Conservation (phyloP, 139 green algal genomes). For the Haematococcus sp. region DNA sequence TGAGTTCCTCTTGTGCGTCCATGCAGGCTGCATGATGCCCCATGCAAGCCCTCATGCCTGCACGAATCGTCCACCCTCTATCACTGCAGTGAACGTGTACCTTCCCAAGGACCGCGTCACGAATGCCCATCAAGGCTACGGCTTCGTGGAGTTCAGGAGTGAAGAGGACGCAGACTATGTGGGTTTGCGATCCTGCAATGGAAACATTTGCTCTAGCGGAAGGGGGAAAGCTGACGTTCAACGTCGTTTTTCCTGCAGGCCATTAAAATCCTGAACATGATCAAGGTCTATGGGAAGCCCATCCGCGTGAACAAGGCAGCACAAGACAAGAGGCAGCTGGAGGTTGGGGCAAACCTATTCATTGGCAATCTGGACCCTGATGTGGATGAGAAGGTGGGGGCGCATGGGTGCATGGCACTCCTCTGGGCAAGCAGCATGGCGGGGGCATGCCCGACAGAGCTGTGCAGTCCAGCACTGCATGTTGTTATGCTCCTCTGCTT, state of each 20-base stretch:
- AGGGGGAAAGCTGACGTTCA: background rate
- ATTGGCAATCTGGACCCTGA: constrained; percentile 96
- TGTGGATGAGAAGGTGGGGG: constrained; percentile 93
- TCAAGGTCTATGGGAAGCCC: constrained; percentile 94
- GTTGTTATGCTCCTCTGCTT: too few relatives aligned
- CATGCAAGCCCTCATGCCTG: background rate
- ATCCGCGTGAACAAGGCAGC: constrained; percentile 94
- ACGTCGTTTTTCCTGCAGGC: constrained; percentile 49
- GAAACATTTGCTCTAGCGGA: too few relatives aligned
- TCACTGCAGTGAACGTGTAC: constrained; percentile 90
- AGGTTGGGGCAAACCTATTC: constrained; percentile 98
- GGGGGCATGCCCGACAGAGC: too few relatives aligned
- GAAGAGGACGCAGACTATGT: constrained; percentile 97
- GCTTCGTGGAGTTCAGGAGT: constrained; percentile 93
- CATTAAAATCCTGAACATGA: constrained; percentile 97
- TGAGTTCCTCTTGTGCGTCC: constrained; percentile 29
- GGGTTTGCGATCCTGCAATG: constrained; percentile 9
- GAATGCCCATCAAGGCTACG: constrained; percentile 94
- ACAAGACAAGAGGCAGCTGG: constrained; percentile 75
- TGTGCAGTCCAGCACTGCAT: too few relatives aligned
- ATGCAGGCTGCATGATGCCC: too few relatives aligned
- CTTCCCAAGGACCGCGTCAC: constrained; percentile 97
- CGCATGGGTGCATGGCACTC: background rate
- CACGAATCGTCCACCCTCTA: background rate
- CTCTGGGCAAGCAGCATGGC: too few relatives aligned